phyloP scores from a whole-genome alignment of 2,329 filamentous ascomycete species.

The Cadophora malorum region DNA sequence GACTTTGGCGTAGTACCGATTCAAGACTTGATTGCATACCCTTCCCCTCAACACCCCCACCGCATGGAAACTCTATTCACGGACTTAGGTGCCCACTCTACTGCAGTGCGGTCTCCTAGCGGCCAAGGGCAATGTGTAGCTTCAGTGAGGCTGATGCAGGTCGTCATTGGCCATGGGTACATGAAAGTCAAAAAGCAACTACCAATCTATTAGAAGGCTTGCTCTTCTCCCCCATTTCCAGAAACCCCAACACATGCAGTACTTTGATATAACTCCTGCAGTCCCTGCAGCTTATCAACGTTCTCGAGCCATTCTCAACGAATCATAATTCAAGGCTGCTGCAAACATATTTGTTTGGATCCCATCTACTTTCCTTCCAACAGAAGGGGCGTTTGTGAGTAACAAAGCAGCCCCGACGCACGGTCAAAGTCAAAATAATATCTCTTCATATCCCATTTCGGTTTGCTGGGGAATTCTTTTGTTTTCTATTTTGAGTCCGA shows the following conservation, averaged over 20 bases:
- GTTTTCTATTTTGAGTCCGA: not conserved
- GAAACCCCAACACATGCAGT: not conserved
- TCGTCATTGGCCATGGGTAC: constrained; percentile 12
- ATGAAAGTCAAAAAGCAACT: constrained; percentile 7
- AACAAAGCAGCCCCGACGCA: not conserved
- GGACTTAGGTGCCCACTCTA: constrained; percentile 4
- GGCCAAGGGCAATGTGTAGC: constrained; percentile 12
- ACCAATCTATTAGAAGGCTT: constrained; percentile 12
- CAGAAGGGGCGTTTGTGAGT: constrained; percentile 1
- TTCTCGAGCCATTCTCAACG: not conserved
- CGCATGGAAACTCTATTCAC: constrained; percentile 10
- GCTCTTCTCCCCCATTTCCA: not conserved
- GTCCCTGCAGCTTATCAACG: constrained; percentile 12
- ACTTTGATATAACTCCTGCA: constrained; percentile 3
- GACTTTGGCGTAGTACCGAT: not conserved
- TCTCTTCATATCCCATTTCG: constrained; percentile 12
- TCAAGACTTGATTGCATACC: not conserved
- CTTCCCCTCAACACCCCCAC: not conserved
- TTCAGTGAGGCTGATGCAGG: constrained; percentile 20
- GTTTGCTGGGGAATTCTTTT: constrained; percentile 15
- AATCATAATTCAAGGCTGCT: constrained; percentile 19
- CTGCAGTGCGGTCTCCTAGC: not conserved
- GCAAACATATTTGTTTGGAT: not conserved
- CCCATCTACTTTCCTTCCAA: not conserved
- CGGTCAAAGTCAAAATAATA: constrained; percentile 7